phyloP scores from a whole-genome alignment of 1,139 yeast genomes.

The Debaryomyces psychrophilus region DNA sequence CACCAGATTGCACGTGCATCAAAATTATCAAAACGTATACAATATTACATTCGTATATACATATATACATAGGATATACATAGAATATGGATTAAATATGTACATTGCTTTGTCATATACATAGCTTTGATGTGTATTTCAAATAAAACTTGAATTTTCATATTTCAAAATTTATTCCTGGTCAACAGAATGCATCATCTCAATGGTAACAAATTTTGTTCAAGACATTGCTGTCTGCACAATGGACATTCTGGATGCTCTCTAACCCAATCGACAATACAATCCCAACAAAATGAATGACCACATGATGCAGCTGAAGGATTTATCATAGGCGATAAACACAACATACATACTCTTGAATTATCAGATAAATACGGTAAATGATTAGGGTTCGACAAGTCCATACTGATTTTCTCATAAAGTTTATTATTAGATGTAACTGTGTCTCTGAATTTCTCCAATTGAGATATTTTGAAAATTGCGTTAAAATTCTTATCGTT shows the following conservation, averaged over 20 bases:
- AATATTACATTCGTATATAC: not conserved
- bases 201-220: conserved; percentile 74
- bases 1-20: not conserved
- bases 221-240: conserved; percentile 75
- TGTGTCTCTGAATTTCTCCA: conserved; percentile 21
- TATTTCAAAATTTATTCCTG: not conserved
- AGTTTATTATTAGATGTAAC: conserved; percentile 15
- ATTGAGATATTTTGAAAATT: conserved; percentile 22
- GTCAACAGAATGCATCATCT: conserved; percentile 32
- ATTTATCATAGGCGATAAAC: conserved; percentile 75
- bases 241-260: conserved; percentile 91
- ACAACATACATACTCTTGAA: conserved; percentile 80
- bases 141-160: not conserved
- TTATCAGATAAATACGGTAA: conserved; percentile 72
- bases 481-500: conserved; percentile 15
- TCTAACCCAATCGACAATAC: conserved; percentile 86
- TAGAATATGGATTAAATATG: not conserved
- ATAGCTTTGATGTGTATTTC: not conserved
- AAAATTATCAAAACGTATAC: not conserved
- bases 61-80: not conserved
- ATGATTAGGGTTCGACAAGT: conserved; percentile 56
- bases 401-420: conserved; percentile 30
- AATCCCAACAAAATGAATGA: conserved; percentile 90
- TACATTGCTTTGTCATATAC: not conserved
- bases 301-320: conserved; percentile 93